Base-by-base conservation (phyloP, 768 basidiomycete genomes). In the Imleria badia region DNA sequence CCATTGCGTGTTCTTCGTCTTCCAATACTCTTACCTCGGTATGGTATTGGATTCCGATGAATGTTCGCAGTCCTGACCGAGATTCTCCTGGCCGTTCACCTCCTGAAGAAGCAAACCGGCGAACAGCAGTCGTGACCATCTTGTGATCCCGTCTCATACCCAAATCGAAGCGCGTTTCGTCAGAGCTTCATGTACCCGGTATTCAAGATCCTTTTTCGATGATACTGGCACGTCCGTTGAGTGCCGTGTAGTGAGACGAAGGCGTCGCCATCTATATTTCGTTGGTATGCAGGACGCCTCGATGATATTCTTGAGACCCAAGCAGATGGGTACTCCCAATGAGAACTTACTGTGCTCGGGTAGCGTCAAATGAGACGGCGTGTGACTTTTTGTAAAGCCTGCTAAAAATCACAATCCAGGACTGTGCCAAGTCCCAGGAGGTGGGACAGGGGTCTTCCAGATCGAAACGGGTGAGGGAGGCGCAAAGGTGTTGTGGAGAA, bases 1-100 rank as follows among this genome's bases (percentile, higher is more conserved):
- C 63, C 67, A 56, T 55, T 54, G 67, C 70, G 72, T 57, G 69
- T 71, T 50, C 33, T 64, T 52, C 58, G 43, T 71, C 66, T 70
- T 61, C 57, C 59, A 71, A 67, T 67, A 65, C 65, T 65, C 56
- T 39, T 54, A 53, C 61, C 49, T 48, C 38, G 50, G 56, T 19
- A 49, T 61, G 60, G 58, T 53, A 61, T 52, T 57, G 44, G 60
- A 60, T 59, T 51, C 26, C 45, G 54, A 58, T 12, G 47, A 45
- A 56, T 63, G 50, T 69, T 56, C 13, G 41, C 59, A n/a, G 49
- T 50, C 29, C 15, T 58, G 31, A 5, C 36, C 42, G 13, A 34
- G 41, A 35, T 43, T 11, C 47, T 41, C 40, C n/a, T 14, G 15
- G 3, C 38, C 15, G 20, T 19, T 35, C 41, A 13, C 17, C 12